A percentile compares a stretch with the other conserved stretches of the same genome.
These are phyloP conservation scores for Aspergillus nidulans DNA, from an alignment of 495 filamentous ascomycete species.

Conservation along the genomic window DNA sequence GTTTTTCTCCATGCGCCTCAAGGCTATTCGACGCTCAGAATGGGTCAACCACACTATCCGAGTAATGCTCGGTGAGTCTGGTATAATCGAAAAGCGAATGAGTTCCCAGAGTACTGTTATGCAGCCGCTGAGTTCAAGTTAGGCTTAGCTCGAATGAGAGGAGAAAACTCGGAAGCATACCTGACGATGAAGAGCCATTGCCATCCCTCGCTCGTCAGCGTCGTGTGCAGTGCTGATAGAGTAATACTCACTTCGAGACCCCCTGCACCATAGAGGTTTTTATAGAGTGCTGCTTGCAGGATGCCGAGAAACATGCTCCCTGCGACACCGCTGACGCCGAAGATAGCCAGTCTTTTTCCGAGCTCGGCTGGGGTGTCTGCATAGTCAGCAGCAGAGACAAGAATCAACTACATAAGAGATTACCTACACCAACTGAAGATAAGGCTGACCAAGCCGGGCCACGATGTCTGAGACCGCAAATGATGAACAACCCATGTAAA, in stretches of 20 bases:
- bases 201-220: conserved; percentile 7
- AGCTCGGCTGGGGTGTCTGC: conserved; percentile 14
- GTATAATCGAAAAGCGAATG: conserved; percentile 15
- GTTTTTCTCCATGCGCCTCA: conserved; percentile 13
- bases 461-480: conserved; percentile 6
- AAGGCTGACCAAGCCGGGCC: conserved; percentile 15
- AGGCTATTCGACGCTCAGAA: conserved; percentile 8
- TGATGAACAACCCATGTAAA: not conserved
- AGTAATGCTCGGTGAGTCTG: conserved; percentile 14
- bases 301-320: conserved; percentile 19
- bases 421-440: conserved; percentile 20
- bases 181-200: conserved; percentile 22
- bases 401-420: not conserved
- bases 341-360: conserved; percentile 16
- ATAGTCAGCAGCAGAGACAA: not conserved
- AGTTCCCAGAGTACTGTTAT: conserved; percentile 16
- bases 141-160: not conserved
- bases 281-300: conserved; percentile 17
- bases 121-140: not conserved
- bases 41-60: conserved; percentile 19
- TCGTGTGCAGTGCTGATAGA: not conserved
- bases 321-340: conserved; percentile 15
- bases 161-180: not conserved
- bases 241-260: conserved; percentile 1
- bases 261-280: conserved; percentile 14